Evolutionary conservation across 768 basidiomycete genomes (phyloP), one percentile per base, ranked within the genome.

Genomic region (Amanita rimosa): DNA sequence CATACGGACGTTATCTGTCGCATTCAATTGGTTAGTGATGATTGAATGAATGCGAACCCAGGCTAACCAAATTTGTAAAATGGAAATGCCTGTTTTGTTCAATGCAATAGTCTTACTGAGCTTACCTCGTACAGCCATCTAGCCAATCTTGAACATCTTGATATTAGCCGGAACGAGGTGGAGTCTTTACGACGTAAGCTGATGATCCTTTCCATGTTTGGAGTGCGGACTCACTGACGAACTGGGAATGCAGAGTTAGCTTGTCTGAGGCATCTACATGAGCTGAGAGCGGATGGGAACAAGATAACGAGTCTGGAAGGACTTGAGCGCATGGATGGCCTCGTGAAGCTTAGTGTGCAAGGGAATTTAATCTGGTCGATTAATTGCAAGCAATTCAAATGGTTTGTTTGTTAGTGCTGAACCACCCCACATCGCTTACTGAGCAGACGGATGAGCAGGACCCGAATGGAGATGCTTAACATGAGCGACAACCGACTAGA

Each of bases 241-340:
- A 43, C 34, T 44, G 46, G 49, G 21, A 41, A 36, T 42, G 27
- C 60, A 96, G 93, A 96, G 62, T 70, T 98, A 24, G 74, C 77
- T 52, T 89, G 86, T 62, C 74, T 98, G 48, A 75, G 79, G 52
- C 90, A 89, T 61, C 69, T 98, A 48, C 78, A 90, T 31, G 92
- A 97, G 62, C 77, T 99, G 47, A 84, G 79, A 49, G 86, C 87
- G n/a, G 91, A 98, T 60, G 76, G 79, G 45, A 98, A 97, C 67
- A 73, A 71, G 60, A 83, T 99, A 54, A 66, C 62, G 14, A 79
- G 73, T 59, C 57, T 90, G 13, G 81, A 84, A 36, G 92, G 93
- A 1, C 67, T 99, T 39, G 76, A 85, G 60, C 71, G 70, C 51
- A 75, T 97, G 70, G 85, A 87, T 55, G 76, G 80, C 16, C 79